phyloP scores from a whole-genome alignment of 352 stramenopile genomes.

The Pythium aphanidermatum region DNA sequence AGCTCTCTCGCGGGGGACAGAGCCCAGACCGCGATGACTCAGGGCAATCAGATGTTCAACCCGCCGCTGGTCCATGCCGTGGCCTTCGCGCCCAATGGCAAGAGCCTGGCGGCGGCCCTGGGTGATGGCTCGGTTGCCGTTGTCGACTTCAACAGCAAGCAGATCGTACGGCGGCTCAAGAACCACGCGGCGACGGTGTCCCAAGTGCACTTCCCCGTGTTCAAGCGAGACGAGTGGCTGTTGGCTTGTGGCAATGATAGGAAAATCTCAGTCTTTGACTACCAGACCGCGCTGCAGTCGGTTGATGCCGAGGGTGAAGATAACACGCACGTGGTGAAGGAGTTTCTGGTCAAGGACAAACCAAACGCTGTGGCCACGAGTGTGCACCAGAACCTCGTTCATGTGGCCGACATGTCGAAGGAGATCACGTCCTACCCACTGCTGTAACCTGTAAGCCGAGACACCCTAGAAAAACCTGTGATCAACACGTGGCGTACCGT shows the following conservation, averaged over 20 bases:
- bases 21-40: neutral
- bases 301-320: constrained; percentile 10
- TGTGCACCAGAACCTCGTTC: constrained; percentile 40
- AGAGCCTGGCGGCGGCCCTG: constrained; percentile 55
- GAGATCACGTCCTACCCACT: constrained; percentile 43
- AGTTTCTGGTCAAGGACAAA: constrained; percentile 33
- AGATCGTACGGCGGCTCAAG: constrained; percentile 42
- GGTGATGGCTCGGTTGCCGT: constrained; percentile 59
- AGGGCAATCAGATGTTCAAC: constrained; percentile 75
- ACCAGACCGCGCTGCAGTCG: constrained; percentile 24
- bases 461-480: too few relatives aligned
- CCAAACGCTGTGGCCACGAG: constrained; percentile 56
- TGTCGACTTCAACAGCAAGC: constrained; percentile 51
- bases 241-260: constrained; percentile 61
- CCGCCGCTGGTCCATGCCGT: constrained; percentile 65
- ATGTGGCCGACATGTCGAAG: constrained; percentile 44
- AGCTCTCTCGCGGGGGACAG: constrained; percentile 25
- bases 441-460: too few relatives aligned
- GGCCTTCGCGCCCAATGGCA: constrained; percentile 55
- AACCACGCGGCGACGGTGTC: constrained; percentile 49
- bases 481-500: neutral
- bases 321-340: constrained; percentile 35
- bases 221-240: constrained; percentile 40
- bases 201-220: constrained; percentile 59
- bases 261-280: constrained; percentile 65